phyloP scores from a whole-genome alignment of 352 stramenopile genomes.

The Blastocystis sp. region DNA sequence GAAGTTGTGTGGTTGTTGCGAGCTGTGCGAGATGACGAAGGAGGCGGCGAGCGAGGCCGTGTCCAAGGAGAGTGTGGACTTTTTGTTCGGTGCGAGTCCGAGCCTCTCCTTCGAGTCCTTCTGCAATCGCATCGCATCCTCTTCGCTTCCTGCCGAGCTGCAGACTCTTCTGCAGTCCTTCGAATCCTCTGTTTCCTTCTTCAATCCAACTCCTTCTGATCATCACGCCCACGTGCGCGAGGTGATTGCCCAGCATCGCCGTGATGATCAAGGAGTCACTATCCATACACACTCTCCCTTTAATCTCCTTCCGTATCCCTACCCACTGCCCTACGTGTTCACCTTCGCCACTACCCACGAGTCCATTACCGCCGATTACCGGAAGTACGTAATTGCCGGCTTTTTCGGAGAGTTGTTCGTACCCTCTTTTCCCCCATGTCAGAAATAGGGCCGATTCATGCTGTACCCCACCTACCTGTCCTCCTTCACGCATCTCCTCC shows the following conservation, averaged over 20 bases:
- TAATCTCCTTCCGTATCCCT: slow-evolving; percentile 18
- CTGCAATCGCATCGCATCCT: neutral
- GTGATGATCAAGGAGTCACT: neutral
- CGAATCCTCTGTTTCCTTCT: neutral
- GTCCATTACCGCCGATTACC: slow-evolving; percentile 12
- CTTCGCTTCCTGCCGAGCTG: neutral
- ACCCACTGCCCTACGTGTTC: slow-evolving; percentile 30
- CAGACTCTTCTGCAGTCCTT: neutral
- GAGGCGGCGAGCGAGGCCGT: neutral
- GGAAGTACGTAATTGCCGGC: slow-evolving; percentile 29
- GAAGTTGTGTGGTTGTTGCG: neutral
- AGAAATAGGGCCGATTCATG: slow-evolving; percentile 53
- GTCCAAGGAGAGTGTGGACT: neutral
- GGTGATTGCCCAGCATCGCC: neutral
- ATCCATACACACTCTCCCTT: slow-evolving; percentile 18
- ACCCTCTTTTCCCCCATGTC: neutral
- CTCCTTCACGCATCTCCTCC: slow-evolving; percentile 14
- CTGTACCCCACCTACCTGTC: slow-evolving; percentile 56
- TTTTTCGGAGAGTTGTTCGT: slow-evolving; percentile 51
- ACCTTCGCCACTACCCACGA: neutral
- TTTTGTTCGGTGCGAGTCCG: slow-evolving; percentile 30
- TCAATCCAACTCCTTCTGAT: neutral
- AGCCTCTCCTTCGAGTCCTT: slow-evolving; percentile 10
- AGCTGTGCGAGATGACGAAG: neutral
- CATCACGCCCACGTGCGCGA: neutral